Evolutionary conservation across 129 eudicot genomes (phyloP).

Genomic region (Tagetes patula): DNA sequence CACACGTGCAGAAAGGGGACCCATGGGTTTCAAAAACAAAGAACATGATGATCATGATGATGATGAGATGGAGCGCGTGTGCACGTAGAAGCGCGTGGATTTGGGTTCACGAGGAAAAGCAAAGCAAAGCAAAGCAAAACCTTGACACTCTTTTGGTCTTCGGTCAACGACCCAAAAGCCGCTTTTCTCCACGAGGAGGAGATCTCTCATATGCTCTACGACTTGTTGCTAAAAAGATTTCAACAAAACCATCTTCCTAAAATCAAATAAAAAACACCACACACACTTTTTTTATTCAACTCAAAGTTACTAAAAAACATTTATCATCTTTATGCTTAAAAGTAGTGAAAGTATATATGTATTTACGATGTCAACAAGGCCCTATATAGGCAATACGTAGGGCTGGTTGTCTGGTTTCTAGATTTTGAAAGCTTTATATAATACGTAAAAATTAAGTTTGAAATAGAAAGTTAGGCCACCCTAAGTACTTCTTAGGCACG

Average conservation of each 20-base stretch:
- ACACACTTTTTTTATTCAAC: background rate
- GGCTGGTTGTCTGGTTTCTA: too few relatives aligned
- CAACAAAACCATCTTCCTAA: constrained; percentile 24
- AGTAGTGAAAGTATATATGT: too few relatives aligned
- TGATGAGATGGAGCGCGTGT: constrained; percentile 32
- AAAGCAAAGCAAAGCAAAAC: background rate
- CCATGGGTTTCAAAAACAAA: constrained; percentile 22
- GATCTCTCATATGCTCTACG: constrained; percentile 23
- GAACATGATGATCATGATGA: constrained; percentile 39
- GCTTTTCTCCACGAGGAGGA: constrained; percentile 36
- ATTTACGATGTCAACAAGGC: too few relatives aligned
- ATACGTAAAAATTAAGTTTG: too few relatives aligned
- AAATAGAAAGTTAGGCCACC: too few relatives aligned
- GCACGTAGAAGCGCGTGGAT: constrained; percentile 16
- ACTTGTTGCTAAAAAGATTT: constrained; percentile 28
- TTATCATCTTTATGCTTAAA: too few relatives aligned
- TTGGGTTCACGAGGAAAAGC: constrained; percentile 37
- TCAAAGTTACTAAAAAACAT: background rate
- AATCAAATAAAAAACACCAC: background rate
- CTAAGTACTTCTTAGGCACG: too few relatives aligned
- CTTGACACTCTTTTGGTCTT: constrained; percentile 40
- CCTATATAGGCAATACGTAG: too few relatives aligned
- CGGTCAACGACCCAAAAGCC: constrained; percentile 43
- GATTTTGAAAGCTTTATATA: too few relatives aligned
- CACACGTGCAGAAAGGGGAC: constrained; percentile 30